Base-by-base conservation (phyloP, 306 rosid genomes). In the Aeschynomene evenia region DNA sequence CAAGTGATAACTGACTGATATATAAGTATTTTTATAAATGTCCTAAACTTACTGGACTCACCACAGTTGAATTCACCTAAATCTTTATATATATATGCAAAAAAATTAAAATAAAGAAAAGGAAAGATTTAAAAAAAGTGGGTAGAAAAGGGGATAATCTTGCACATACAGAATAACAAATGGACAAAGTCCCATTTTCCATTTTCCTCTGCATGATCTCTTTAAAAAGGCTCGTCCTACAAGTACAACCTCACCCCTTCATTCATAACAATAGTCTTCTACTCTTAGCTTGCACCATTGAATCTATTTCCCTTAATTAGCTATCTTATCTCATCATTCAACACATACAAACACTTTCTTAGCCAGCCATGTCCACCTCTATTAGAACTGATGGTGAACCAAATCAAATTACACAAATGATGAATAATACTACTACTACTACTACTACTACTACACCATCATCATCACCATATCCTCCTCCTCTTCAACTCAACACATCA, bases 171-270 rank as follows among this genome's bases (percentile, higher is more conserved):
- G 77, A 82, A 83, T 76, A 87, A 88, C 89, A 80, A 77, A 29
- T 64, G 76, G 63, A 68, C 67, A 74, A 68, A 72, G 80, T 74
- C 86, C 60, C n/a, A n/a, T n/a, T 79, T 80, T 83, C 77, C 82
- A 0, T 39, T 39, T 80, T 43, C 78, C 73, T 66, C 60, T 71
- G 68, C 85, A 71, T 77, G 81, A 73, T 79, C 75, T 81, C 96
- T 87, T 82, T 87, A 89, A 80, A 92, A 92, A 79, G 85, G n/a
- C 76, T 65, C 72, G 55, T 52, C 79, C n/a, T n/a, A n/a, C n/a
- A n/a, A n/a, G n/a, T n/a, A 46, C 65, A 57, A 71, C 79, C 54
- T 52, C 69, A 52, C 82, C 39, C 68, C 23, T 57, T 46, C 80
- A 79, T 49, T n/a, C n/a, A n/a, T n/a, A n/a, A n/a, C n/a, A n/a